Evolutionary conservation across 2,329 filamentous ascomycete genomes (phyloP), one percentile per base, ranked within the genome.

Genomic region (Fusarium burgessii): DNA sequence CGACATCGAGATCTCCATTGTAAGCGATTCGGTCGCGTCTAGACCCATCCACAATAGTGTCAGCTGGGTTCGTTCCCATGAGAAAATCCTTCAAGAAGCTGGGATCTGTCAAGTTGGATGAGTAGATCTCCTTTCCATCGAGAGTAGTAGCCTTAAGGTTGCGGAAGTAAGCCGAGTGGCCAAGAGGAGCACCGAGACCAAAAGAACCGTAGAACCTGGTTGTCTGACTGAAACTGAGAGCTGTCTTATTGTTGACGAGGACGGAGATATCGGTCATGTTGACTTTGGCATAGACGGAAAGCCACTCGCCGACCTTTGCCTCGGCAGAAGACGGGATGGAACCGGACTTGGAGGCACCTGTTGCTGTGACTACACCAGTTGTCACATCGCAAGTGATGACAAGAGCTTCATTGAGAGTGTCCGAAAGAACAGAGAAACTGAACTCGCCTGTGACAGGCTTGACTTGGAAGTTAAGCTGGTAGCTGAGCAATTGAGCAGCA

Each of bases 281-380:
- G 3, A 63, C 60, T 3, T n/a, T 18, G 17, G 45, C 33, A 5
- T 54, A 38, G 0, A 62, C 38, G 5, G 57, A 62, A 1, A 52
- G 6, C 60, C 45, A 62, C 9, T 62, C n/a, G 2, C 45, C 33
- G 6, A 40, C 5, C 0, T 25, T 25, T 5, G 3, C 8, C 0
- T 54, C 20, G 4, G 52, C 35, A 36, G 35, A 29, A 17, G 6
- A 9, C 0, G 38, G 45, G 2, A 63, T 45, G 0, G 1, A 3
- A 0, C 45, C 57, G 0, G 45, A 35, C 11, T 23, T 17, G 1
- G 45, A 52, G 15, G 57, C 36, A 9, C 33, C 60, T 0, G 57
- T 54, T 0, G 45, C n/a, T 0, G 57, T 40, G 5, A 54, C 29
- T 0, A 9, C 14, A 2, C 60, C 45, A 8, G 12, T 35, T 0